Conservation (phyloP, 176 grass and related monocot species). For the Carex scoparia region DNA sequence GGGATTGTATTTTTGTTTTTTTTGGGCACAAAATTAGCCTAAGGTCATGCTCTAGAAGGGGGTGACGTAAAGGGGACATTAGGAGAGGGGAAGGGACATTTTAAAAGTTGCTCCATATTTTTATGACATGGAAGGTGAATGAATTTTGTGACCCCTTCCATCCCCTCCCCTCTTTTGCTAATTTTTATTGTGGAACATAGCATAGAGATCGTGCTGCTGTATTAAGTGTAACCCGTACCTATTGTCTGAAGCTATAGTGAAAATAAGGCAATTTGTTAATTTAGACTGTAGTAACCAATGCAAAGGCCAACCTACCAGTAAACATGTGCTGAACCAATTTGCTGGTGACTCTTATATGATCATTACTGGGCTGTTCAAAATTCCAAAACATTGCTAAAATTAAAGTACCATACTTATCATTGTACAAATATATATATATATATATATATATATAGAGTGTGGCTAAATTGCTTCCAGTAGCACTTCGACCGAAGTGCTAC, state of each 20-base stretch:
- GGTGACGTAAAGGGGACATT: neutral
- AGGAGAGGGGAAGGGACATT: neutral
- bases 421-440: neutral
- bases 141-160: neutral
- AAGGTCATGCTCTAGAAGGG: neutral
- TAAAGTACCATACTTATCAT: neutral
- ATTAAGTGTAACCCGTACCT: neutral
- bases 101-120: neutral
- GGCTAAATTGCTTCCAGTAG: too few species aligned
- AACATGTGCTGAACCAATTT: neutral
- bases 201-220: neutral
- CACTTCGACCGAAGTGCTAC: too few species aligned
- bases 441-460: too few species aligned
- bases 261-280: neutral
- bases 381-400: neutral
- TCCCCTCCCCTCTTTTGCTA: neutral
- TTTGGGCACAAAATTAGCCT: neutral
- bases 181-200: too few species aligned
- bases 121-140: neutral
- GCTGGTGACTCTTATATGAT: neutral
- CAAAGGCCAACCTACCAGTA: neutral
- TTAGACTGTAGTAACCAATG: neutral
- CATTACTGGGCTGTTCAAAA: too few species aligned
- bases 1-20: neutral
- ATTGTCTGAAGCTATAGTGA: neutral